A percentile compares a stretch with the other conserved stretches of the same genome.
Conservation (phyloP, 108 stramenopile genomes). For the Cyclotella kingstonii region DNA sequence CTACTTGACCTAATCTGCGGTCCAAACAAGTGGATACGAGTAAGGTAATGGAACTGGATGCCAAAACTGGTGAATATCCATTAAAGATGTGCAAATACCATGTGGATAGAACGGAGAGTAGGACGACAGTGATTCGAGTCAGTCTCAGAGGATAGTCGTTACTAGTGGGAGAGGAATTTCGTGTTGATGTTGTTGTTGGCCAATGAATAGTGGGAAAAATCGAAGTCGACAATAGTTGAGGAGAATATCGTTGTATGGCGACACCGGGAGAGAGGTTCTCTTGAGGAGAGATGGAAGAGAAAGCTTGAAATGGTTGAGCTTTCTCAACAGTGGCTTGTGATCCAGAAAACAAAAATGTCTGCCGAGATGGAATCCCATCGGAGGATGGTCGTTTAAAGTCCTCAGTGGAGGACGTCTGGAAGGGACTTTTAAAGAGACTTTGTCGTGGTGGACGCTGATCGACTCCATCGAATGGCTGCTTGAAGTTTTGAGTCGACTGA, state of each 20-base stretch:
- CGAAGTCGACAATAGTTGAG: conserved; percentile 4
- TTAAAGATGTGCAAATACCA: conserved; percentile 42
- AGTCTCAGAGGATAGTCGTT: conserved; percentile 36
- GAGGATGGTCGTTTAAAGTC: neutral
- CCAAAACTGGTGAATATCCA: conserved; percentile 50
- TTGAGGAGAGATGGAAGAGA: neutral
- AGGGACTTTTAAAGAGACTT: neutral
- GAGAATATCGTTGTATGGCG: neutral
- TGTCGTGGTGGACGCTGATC: conserved; percentile 2
- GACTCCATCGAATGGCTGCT: no score
- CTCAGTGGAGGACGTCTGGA: neutral
- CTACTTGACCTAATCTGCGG: conserved; percentile 53
- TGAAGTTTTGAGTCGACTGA: no score
- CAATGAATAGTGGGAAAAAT: conserved; percentile 10
- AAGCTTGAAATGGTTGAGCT: conserved; percentile 9
- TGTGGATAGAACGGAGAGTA: conserved; percentile 38
- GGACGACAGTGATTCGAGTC: conserved; percentile 28
- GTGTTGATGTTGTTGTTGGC: conserved; percentile 9
- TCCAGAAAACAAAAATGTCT: conserved; percentile 3
- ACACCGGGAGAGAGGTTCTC: conserved; percentile 8
- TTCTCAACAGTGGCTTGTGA: conserved; percentile 8
- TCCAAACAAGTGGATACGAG: conserved; percentile 39
- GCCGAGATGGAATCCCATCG: neutral
- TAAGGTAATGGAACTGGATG: conserved; percentile 43
- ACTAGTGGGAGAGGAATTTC: conserved; percentile 22